phyloP scores from a whole-genome alignment of 305 asterid genomes.

The Solanum hybrid region DNA sequence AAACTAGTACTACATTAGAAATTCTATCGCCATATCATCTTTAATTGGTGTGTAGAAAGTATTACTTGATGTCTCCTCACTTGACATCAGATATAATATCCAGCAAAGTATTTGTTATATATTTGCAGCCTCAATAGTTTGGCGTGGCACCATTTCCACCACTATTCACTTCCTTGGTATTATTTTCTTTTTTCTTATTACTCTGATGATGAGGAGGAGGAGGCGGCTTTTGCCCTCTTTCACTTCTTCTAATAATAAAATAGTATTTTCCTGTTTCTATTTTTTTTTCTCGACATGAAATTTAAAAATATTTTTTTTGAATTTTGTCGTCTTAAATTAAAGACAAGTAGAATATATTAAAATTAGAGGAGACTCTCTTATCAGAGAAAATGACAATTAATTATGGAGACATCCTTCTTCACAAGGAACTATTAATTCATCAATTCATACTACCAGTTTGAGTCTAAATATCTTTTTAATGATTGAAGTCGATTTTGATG shows the following conservation, averaged over 20 bases:
- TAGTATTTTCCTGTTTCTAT: not conserved
- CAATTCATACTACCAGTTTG: not conserved
- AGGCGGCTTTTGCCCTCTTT: not conserved
- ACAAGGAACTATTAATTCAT: not conserved
- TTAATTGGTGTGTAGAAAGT: not conserved
- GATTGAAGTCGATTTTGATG: not conserved
- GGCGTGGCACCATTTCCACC: not conserved
- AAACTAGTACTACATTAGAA: not conserved
- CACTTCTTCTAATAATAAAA: not conserved
- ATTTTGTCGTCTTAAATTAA: not conserved
- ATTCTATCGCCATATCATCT: not conserved
- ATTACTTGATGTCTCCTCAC: not conserved
- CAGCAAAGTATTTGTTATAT: not conserved
- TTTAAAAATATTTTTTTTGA: not conserved
- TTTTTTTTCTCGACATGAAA: not conserved
- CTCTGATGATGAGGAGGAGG: not conserved
- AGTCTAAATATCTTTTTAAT: not conserved
- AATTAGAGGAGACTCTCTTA: too few species aligned
- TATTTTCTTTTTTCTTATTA: not conserved
- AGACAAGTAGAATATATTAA: too few species aligned
- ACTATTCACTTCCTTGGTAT: not conserved
- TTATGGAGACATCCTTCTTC: not conserved
- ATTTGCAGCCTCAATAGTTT: not conserved
- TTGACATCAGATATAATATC: not conserved
- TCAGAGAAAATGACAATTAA: not conserved